phyloP scores from a whole-genome alignment of 495 filamentous ascomycete species.

The Xylaria flabelliformis region DNA sequence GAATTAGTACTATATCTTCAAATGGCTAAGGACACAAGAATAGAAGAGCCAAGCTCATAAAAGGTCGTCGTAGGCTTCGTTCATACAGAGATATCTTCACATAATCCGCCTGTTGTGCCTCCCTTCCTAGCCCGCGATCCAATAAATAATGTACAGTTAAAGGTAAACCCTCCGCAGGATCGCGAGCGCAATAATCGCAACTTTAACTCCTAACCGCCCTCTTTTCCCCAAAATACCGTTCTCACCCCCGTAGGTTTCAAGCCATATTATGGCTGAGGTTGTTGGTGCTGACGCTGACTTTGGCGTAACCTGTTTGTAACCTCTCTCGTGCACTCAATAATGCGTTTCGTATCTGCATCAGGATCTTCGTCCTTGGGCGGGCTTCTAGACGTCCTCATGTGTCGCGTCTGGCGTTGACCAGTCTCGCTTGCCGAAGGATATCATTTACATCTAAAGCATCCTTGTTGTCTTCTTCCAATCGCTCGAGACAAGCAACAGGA shows the following conservation, averaged over 20 bases:
- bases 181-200: slow-evolving; percentile 4
- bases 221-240: neutral
- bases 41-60: slow-evolving; percentile 10
- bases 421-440: slow-evolving; percentile 18
- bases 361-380: slow-evolving; percentile 15
- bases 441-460: slow-evolving; percentile 11
- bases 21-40: slow-evolving; percentile 15
- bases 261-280: neutral
- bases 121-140: neutral
- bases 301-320: slow-evolving; percentile 23
- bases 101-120: neutral
- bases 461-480: slow-evolving; percentile 28
- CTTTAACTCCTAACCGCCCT: slow-evolving; percentile 2
- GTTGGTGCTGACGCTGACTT: slow-evolving; percentile 10
- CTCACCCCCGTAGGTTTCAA: neutral
- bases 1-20: neutral
- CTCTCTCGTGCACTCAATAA: slow-evolving; percentile 21
- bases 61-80: slow-evolving; percentile 14
- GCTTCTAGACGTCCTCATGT: slow-evolving; percentile 10
- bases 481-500: slow-evolving; percentile 33
- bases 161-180: neutral
- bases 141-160: slow-evolving; percentile 12
- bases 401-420: slow-evolving; percentile 21
- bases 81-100: slow-evolving; percentile 10
- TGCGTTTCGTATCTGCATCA: slow-evolving; percentile 26